Evolutionary conservation across 1,139 yeast species (phyloP).

Genomic region (Geotrichum carabidarum): DNA sequence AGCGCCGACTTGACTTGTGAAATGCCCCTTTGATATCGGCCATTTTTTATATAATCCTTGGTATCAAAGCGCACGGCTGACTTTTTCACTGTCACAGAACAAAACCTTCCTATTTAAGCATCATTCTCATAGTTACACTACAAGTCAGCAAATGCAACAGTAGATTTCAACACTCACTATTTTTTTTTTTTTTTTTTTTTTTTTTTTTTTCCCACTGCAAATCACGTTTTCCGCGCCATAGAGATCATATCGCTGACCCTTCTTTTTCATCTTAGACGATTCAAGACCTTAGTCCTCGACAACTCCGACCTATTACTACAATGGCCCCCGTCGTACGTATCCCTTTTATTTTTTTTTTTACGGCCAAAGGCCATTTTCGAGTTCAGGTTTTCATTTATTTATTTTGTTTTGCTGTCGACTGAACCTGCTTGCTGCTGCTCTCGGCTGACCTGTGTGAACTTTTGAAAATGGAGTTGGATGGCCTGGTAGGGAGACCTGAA

Average conservation of each 20-base stretch:
- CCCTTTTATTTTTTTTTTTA: background rate
- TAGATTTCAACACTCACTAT: background rate
- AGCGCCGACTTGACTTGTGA: no score
- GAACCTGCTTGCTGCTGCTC: slow-evolving; percentile 27
- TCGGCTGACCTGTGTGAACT: slow-evolving; percentile 20
- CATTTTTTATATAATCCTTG: no score
- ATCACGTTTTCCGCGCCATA: no score
- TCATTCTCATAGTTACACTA: no score
- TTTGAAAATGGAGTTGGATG: slow-evolving; percentile 36
- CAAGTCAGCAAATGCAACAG: background rate
- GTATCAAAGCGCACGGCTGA: no score
- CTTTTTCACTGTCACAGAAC: no score
- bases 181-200: background rate
- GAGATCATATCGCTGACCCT: background rate
- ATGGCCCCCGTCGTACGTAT: slow-evolving; percentile 90
- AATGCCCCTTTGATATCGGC: no score
- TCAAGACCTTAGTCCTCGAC: slow-evolving; percentile 8
- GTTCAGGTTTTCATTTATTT: slow-evolving; percentile 36
- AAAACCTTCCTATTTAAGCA: no score
- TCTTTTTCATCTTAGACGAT: background rate
- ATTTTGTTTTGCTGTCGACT: slow-evolving; percentile 29
- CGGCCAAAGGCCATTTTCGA: no score
- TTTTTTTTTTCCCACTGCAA: background rate
- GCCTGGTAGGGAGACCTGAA: slow-evolving; percentile 45
- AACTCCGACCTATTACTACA: slow-evolving; percentile 31